Base-by-base conservation (phyloP, 2,329 filamentous ascomycete genomes). In the Alternaria ethzedia region DNA sequence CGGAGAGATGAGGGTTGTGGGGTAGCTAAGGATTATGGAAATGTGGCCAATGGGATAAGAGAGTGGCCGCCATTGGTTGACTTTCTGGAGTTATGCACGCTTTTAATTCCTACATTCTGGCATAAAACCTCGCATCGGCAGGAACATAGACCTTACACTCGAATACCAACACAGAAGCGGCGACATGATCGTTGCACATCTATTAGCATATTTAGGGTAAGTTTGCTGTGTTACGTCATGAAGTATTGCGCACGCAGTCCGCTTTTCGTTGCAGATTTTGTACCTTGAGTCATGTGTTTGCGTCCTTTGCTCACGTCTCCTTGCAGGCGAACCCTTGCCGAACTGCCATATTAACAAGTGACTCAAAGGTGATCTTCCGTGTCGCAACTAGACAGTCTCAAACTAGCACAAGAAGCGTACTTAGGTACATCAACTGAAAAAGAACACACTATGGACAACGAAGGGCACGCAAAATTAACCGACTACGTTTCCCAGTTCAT, bases 281-380 rank as follows among this genome's bases (percentile, higher is more conserved):
- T 44, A 51, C 21, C 47, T 44, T 71, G 70, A 70, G 68, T 74
- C 70, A 73, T 71, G 69, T 63, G 69, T 61, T 46, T 56, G 12
- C 51, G 50, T 58, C 57, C 63, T 65, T 69, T 68, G 64, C 63
- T 69, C 61, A 69, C 57, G 62, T 63, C 69, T 44, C 58, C 66
- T 69, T 68, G 57, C 62, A 65, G 67, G 56, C 51, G 61, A 60
- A 61, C 61, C 66, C 66, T 70, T 69, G 67, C 66, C 63, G 57
- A 61, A 51, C 43, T 61, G 60, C 64, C 65, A 71, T 69, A 69
- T 72, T 67, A 65, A 64, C 57, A 7, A 59, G 60, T 69, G 69
- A 68, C 66, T 71, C 63, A 70, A 57, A 46, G 43, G 17, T 51
- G 32, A 30, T 51, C 49, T 51, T 23, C 17, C 32, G 49, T 17